A percentile compares a stretch with the other conserved stretches of the same genome.
These are phyloP conservation scores for Ceratocystis eucalypticola DNA, from an alignment of 2,329 filamentous ascomycete genomes.

Conservation along the genomic window DNA sequence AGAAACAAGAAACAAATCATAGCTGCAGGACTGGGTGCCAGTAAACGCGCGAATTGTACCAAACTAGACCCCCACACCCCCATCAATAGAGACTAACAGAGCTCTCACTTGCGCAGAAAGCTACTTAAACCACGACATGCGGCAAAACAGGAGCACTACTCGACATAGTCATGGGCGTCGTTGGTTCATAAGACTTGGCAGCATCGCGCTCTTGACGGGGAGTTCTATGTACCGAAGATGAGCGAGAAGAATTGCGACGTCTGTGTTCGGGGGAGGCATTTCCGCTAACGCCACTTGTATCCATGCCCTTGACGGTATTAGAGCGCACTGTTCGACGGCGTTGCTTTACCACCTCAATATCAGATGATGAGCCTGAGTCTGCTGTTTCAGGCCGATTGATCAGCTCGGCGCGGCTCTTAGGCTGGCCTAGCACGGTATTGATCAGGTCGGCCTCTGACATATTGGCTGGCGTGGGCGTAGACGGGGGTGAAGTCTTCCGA, in stretches of 20 bases:
- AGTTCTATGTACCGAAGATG: background rate
- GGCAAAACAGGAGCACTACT: slow-evolving; percentile 15
- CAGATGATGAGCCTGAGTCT: slow-evolving; percentile 17
- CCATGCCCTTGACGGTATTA: slow-evolving; percentile 14
- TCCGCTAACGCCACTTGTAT: background rate
- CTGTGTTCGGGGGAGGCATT: background rate
- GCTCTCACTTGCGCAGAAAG: background rate
- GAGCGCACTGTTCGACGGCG: slow-evolving; percentile 11
- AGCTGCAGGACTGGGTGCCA: background rate
- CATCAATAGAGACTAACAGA: background rate
- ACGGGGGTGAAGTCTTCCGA: slow-evolving; percentile 15
- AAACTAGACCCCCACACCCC: too few relatives aligned
- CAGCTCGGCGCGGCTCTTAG: slow-evolving; percentile 15
- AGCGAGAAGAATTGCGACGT: background rate
- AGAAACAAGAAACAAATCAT: slow-evolving; percentile 17
- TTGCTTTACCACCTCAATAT: slow-evolving; percentile 16
- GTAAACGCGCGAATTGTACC: background rate
- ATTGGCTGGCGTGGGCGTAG: slow-evolving; percentile 12
- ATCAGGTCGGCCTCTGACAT: slow-evolving; percentile 33
- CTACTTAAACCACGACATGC: slow-evolving; percentile 13
- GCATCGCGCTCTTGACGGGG: background rate
- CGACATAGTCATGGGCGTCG: slow-evolving; percentile 15
- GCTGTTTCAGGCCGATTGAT: slow-evolving; percentile 10
- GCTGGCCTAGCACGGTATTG: slow-evolving; percentile 29
- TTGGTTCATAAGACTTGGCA: slow-evolving; percentile 15